phyloP scores from a whole-genome alignment of 164 flowering plant species.

The Annona squamosa region DNA sequence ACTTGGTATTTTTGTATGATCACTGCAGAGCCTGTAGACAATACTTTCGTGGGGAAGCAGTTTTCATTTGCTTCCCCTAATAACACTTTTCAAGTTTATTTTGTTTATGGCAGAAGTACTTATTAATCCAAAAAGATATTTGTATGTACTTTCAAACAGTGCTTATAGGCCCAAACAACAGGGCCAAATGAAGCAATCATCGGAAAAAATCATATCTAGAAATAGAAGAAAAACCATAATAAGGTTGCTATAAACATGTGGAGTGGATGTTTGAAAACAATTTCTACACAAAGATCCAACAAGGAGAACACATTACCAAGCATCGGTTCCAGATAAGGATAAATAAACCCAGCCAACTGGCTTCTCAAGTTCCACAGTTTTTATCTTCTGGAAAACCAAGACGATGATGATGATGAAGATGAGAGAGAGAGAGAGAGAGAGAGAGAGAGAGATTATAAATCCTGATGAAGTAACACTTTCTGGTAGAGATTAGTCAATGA shows the following conservation, averaged over 20 bases:
- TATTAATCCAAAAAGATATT: too few relatives aligned
- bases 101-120: too few relatives aligned
- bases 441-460: background rate
- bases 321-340: conserved; percentile 82
- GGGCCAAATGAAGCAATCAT: too few relatives aligned
- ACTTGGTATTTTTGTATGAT: too few relatives aligned
- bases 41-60: too few relatives aligned
- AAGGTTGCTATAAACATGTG: background rate
- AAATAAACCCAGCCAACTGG: conserved; percentile 85
- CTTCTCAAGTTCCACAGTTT: conserved; percentile 72
- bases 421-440: background rate
- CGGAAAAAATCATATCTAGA: background rate
- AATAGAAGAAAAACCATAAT: too few relatives aligned
- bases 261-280: background rate
- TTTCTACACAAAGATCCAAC: background rate
- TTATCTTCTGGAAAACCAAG: conserved; percentile 58
- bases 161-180: too few relatives aligned
- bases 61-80: too few relatives aligned
- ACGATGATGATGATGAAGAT: background rate
- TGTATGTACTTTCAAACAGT: too few relatives aligned
- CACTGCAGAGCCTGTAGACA: too few relatives aligned
- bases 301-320: conserved; percentile 44
- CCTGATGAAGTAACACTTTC: background rate
- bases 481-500: background rate
- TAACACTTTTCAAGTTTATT: too few relatives aligned